Conservation (phyloP, 2,329 filamentous ascomycete species). For the Penicillium crustosum region DNA sequence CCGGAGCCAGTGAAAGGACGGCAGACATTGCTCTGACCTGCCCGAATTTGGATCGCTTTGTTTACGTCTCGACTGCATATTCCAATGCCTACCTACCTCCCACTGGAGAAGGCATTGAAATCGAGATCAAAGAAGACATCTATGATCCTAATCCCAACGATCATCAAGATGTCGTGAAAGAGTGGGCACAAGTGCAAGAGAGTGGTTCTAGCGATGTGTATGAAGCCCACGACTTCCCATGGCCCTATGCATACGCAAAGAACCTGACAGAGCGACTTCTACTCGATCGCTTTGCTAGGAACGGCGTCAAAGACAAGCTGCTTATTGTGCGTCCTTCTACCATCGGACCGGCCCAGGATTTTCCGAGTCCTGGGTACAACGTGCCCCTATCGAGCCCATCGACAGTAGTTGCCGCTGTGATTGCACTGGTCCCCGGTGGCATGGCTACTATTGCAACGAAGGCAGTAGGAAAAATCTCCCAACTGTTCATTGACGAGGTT, state of each 20-base stretch:
- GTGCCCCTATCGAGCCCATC: background rate
- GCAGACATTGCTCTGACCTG: background rate
- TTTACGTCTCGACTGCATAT: background rate
- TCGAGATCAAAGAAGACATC: background rate
- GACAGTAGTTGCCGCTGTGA: background rate
- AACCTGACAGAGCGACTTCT: background rate
- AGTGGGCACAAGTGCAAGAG: background rate
- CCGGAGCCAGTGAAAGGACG: background rate
- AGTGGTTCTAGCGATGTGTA: slow-evolving; percentile 27
- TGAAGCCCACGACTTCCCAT: slow-evolving; percentile 21
- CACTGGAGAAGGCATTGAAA: background rate
- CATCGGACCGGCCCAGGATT: background rate
- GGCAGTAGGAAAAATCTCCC: background rate
- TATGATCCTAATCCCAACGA: background rate
- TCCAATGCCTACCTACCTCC: background rate
- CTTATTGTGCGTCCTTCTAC: background rate
- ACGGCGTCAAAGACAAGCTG: background rate
- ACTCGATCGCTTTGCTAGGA: background rate
- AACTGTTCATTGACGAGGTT: background rate
- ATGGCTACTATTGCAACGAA: background rate
- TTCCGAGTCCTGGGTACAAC: background rate
- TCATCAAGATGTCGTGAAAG: background rate
- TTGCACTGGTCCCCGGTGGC: background rate
- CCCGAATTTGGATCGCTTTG: background rate
- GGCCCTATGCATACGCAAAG: background rate